phyloP scores from a whole-genome alignment of 2,329 filamentous ascomycete species.

The Cladorrhinum sp. region DNA sequence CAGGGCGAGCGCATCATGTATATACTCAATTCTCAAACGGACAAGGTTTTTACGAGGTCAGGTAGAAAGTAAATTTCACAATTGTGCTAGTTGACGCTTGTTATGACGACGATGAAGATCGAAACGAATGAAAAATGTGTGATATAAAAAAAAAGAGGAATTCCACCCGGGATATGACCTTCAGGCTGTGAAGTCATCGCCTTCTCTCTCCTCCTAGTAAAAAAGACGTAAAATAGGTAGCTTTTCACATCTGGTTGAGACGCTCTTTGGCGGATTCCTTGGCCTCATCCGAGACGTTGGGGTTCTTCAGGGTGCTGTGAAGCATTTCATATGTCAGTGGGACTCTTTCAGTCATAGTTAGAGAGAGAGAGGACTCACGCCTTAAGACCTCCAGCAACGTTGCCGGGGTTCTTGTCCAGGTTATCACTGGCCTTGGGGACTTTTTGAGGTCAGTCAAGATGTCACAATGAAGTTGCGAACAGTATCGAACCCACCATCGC shows the following conservation, averaged over 20 bases:
- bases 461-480: not conserved
- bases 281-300: conserved; percentile 54
- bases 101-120: not conserved
- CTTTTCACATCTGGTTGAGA: conserved; percentile 40
- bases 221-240: no score
- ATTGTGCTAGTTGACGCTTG: not conserved
- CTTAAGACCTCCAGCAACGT: conserved; percentile 51
- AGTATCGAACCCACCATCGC: conserved; percentile 31
- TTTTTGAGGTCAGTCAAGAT: not conserved
- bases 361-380: conserved; percentile 38
- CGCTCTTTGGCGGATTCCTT: conserved; percentile 54
- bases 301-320: conserved; percentile 51
- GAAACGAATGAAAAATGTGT: not conserved
- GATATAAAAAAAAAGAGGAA: no score
- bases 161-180: not conserved
- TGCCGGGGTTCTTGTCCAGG: conserved; percentile 49
- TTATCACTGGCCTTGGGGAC: conserved; percentile 12
- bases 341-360: no score
- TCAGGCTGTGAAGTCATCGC: not conserved
- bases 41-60: not conserved
- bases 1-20: no score
- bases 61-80: not conserved
- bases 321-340: no score
- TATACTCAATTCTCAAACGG: no score
- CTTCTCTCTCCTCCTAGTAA: not conserved